Evolutionary conservation across 148 eudicot species (phyloP), one percentile per base, ranked within the genome.

Genomic region (Polygonum aviculare): DNA sequence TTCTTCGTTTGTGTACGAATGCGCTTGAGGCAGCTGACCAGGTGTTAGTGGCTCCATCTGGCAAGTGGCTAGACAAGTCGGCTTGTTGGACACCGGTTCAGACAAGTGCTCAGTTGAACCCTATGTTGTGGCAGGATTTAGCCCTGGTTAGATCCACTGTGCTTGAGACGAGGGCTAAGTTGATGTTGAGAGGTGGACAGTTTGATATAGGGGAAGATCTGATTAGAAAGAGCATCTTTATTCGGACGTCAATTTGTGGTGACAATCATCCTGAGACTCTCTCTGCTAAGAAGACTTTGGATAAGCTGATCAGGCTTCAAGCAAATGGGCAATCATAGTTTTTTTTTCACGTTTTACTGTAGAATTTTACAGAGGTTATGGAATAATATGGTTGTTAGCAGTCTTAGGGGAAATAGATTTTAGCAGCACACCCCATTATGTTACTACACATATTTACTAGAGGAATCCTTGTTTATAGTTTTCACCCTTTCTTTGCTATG

Each of bases 161-260:
- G 74, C 80, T 93, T 16, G 99, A 96, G 81, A 89, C 97, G 5
- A 82, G 97, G 82, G 99, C 97, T n/a, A 93, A 93, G 86, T 85
- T 96, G 65, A 91, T 96, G 97, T 78, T 93, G 26, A 87, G 95
- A 88, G 99, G 99, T 11, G 93, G 97, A n/a, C 90, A 83, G 79
- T 96, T 88, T 69, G 99, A 93, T 74, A 82, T 91, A 12, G 95
- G 90, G 51, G 99, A 96, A 75, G 97, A 96, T 81, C 77, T 96
- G 54, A 89, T 93, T 77, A 81, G 99, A 79, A 96, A 96, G 88
- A 86, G 92, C 49, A 90, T 96, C 77, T 96, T 88, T 77, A 89
- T 93, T 65, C 87, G 99, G 80, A 88, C 89, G 74, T 91, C 99
- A 12, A 96, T 96, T 51, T 90, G 90, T 16, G 98, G 98, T 44